Base-by-base conservation (phyloP, 192 early-diverging fungal species). In the Coemansia sp. region DNA sequence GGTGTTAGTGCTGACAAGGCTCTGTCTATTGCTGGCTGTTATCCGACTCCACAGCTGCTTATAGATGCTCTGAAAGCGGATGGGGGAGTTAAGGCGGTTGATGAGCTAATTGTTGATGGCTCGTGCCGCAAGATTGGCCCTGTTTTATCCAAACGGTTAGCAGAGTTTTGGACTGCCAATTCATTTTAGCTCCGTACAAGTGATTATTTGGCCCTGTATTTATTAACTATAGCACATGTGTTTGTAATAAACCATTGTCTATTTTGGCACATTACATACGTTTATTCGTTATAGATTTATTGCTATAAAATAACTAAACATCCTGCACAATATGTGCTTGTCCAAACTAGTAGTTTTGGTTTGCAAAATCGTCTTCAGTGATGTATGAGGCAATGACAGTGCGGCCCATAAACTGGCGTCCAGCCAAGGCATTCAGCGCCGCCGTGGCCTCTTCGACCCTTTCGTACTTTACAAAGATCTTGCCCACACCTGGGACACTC, bases 1-100 rank as follows among this genome's bases (percentile, higher is more conserved):
- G 95, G 95, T 21, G 69, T 98, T 19, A 91, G 89, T 60, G 82
- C 75, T 0, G 94, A 98, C 65, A 96, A 95, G 72, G 97, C 95
- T 0, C 47, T 79, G 25, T 80, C 87, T n/a, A 82, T 99, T 37
- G 85, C 82, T 1, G 69, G 70, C 25, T 76, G 55, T 19, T 97
- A 89, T 64, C 85, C 83, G 11, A 97, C 95, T 1, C 87, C 89
- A 3, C 17, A 8, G 4, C 65, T 57, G 35, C 67, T 92, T 21
- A 67, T 89, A 12, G 47, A 71, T 48, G 85, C 79, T 0, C 65
- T 86, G 60, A 49, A 64, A 7, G 63, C 66, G 3, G 74, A 72
- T 17, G 32, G 66, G 3, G 79, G 75, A 1, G 58, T 15, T 9
- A 67, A 70, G 5, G 73, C 79, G 6, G 62, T 85, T 21, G 85